Percentiles rank a stretch among this genome's conserved stretches.
These are phyloP conservation scores for Dalbergia cochinchinensis DNA, from an alignment of 306 rosid species.

Conservation along the genomic window DNA sequence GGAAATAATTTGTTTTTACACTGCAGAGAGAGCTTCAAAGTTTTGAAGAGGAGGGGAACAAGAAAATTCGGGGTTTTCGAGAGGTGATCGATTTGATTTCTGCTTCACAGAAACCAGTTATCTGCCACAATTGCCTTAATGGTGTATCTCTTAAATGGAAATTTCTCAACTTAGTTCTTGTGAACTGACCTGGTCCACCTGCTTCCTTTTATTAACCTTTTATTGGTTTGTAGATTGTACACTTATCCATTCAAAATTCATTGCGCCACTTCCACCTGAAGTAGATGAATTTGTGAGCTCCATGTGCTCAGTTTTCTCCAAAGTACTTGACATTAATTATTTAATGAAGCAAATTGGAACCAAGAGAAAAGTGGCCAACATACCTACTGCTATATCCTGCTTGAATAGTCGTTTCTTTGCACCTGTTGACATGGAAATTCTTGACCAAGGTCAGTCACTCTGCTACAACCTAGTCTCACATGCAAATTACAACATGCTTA, in stretches of 20 bases:
- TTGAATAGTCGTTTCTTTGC: slow-evolving; percentile 70
- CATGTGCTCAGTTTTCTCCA: slow-evolving; percentile 64
- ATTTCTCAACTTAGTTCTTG: slow-evolving; percentile 43
- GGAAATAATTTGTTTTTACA: slow-evolving; percentile 32
- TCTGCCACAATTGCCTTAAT: slow-evolving; percentile 84
- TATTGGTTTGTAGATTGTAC: slow-evolving; percentile 75
- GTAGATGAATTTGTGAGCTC: slow-evolving; percentile 73
- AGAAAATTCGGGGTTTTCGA: slow-evolving; percentile 82
- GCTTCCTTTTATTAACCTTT: slow-evolving; percentile 43
- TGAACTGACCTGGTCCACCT: slow-evolving; percentile 31
- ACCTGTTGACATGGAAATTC: slow-evolving; percentile 74
- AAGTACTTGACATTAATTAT: slow-evolving; percentile 67
- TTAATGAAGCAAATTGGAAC: slow-evolving; percentile 75
- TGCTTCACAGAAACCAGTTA: slow-evolving; percentile 95
- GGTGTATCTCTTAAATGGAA: slow-evolving; percentile 71
- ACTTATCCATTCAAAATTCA: slow-evolving; percentile 78
- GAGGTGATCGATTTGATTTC: slow-evolving; percentile 98
- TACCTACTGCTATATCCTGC: slow-evolving; percentile 71
- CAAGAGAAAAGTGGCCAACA: slow-evolving; percentile 56
- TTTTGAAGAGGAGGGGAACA: slow-evolving; percentile 70
- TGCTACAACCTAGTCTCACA: background rate
- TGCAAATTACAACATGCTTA: slow-evolving; percentile 33
- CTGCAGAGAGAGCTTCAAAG: slow-evolving; percentile 69
- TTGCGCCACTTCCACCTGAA: slow-evolving; percentile 72
- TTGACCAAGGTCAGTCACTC: slow-evolving; percentile 63